A percentile compares a stretch with the other conserved stretches of the same genome.
phyloP scores from a whole-genome alignment of 805 yeast species.

The Wickerhamomyces silvicola region DNA sequence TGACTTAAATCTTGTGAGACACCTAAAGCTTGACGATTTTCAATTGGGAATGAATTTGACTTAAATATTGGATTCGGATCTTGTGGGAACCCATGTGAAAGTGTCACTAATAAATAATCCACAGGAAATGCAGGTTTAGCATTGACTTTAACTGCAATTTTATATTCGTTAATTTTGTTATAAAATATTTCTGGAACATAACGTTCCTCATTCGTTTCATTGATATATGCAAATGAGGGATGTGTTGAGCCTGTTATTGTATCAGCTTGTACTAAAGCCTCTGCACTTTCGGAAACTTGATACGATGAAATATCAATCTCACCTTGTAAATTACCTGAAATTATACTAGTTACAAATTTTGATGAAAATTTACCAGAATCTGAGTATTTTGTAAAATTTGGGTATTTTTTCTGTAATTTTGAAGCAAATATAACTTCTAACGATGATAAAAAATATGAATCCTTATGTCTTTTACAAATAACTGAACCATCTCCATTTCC shows the following conservation, averaged over 20 bases:
- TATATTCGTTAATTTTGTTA: slow-evolving; percentile 80
- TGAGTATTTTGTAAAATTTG: slow-evolving; percentile 59
- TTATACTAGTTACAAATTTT: slow-evolving; percentile 87
- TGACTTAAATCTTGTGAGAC: slow-evolving; percentile 59
- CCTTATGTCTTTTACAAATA: slow-evolving; percentile 85
- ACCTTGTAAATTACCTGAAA: slow-evolving; percentile 82
- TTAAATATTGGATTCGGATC: slow-evolving; percentile 45
- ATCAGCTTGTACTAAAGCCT: slow-evolving; percentile 81
- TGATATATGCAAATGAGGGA: slow-evolving; percentile 79
- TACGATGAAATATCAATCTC: slow-evolving; percentile 89
- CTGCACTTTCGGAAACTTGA: slow-evolving; percentile 85
- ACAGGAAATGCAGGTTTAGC: slow-evolving; percentile 92
- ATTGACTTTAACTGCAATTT: slow-evolving; percentile 75
- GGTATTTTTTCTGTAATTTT: slow-evolving; percentile 58
- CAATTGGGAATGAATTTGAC: slow-evolving; percentile 57
- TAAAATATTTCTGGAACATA: slow-evolving; percentile 95
- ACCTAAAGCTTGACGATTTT: slow-evolving; percentile 73
- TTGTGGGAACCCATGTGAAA: slow-evolving; percentile 90
- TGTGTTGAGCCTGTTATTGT: slow-evolving; percentile 83
- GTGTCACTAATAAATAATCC: slow-evolving; percentile 79
- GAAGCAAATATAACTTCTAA: slow-evolving; percentile 83
- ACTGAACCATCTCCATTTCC: slow-evolving; percentile 87
- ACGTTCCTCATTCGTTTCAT: slow-evolving; percentile 61
- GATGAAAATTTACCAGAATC: slow-evolving; percentile 68
- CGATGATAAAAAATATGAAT: slow-evolving; percentile 85